Base-by-base conservation (phyloP, 73 alveolate genomes). In the Blepharisma stoltei region DNA sequence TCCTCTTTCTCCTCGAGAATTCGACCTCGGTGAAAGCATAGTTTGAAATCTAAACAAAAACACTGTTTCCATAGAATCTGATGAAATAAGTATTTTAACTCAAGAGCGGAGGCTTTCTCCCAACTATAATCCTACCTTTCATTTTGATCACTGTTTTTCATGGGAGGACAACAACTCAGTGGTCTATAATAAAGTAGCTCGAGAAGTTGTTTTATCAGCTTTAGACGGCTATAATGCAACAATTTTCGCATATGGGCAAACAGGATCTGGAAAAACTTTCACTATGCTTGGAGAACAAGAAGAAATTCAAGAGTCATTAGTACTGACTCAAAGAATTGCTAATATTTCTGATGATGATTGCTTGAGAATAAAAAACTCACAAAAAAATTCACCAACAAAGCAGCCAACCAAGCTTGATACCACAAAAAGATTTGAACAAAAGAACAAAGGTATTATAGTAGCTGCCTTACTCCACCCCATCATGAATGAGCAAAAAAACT, bases 241-340 rank as follows among this genome's bases (percentile, higher is more conserved):
- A 0, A 84, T 84, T 6, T 80, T 79, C 67, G 92, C 92, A 45
- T 84, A 84, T 82, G 92, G 92, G 5, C 54, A 84, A 54, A 84
- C 92, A 37, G 89, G 88, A 9, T 79, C 88, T 23, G 92, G 92
- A 67, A 84, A 84, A 71, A 84, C 92, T 11, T 77, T 81, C 52
- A 84, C 92, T 6, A 84, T 84, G 88, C 67, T 84, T 67, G 92
- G 92, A 7, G 69, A 69, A 18, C 25, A 25, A 60, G 73, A 60
- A 60, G 73, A 60, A 20, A 25, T n/a, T 25, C 14, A 14, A 32
- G 41, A 32, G 41, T 32, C 41, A 32, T 32, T 32, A 60, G 73
- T 60, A 18, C 73, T 60, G 11, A 9, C 73, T 9, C 23, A 14
- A 2, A 14, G 73, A 18, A 60, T 14, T 25, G 18, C 46, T 4